Evolutionary conservation across 805 yeast species (phyloP).

Genomic region (Sugiyamaella americana): DNA sequence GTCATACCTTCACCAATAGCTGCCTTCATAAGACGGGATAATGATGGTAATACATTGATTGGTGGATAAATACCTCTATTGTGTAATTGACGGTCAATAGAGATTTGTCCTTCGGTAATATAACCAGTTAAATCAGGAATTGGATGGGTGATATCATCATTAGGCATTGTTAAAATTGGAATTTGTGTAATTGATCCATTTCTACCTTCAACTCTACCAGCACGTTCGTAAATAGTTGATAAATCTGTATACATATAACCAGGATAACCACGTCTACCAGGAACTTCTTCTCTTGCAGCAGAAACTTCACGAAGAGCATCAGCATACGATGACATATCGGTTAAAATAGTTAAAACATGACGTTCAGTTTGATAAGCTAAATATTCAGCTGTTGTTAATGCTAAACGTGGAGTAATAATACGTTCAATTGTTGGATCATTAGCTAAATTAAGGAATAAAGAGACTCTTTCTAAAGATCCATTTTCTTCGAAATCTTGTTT

Average conservation of each 20-base stretch:
- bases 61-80: conserved; percentile 99
- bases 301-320: conserved; percentile 99
- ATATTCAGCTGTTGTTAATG: conserved; percentile 97
- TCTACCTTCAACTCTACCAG: conserved; percentile 99
- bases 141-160: conserved; percentile 99
- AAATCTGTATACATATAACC: conserved; percentile 99
- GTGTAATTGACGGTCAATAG: conserved; percentile 90
- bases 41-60: conserved; percentile 93
- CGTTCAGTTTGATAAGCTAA: conserved; percentile 99
- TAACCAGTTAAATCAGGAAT: conserved; percentile 99
- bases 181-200: conserved; percentile 99
- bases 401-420: conserved; percentile 98
- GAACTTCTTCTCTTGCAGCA: conserved; percentile 99
- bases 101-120: conserved; percentile 98
- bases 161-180: conserved; percentile 99
- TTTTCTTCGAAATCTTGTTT: conserved; percentile 99
- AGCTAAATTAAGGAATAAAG: conserved; percentile 93
- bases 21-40: conserved; percentile 97
- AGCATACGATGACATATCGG: conserved; percentile 99
- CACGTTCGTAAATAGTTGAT: conserved; percentile 98
- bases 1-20: conserved; percentile 99
- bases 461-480: conserved; percentile 96
- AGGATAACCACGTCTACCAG: conserved; percentile 99
- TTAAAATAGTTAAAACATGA: conserved; percentile 94
- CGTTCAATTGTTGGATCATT: conserved; percentile 99